Percentiles rank a stretch among this genome's conserved stretches.
Conservation (phyloP, 164 flowering plant genomes). For the Annona cherimola region DNA sequence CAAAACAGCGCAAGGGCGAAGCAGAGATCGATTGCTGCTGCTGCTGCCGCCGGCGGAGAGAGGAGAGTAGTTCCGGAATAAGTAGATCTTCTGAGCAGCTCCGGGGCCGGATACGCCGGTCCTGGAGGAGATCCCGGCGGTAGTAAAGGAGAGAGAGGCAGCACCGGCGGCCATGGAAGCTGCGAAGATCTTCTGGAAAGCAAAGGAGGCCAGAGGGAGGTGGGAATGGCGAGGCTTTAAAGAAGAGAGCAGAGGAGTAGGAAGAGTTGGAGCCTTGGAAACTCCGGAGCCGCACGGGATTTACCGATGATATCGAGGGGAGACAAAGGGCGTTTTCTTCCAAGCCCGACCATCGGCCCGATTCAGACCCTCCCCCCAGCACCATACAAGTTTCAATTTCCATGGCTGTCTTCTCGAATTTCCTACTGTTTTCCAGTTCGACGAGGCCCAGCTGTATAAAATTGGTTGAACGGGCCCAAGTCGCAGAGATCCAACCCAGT, state of each 20-base stretch:
- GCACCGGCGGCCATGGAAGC: background rate
- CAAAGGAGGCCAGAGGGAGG: background rate
- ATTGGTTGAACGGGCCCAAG: too few species aligned
- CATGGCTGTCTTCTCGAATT: too few species aligned
- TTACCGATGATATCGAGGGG: background rate
- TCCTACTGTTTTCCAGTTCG: too few species aligned
- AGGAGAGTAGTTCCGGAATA: constrained; percentile 2
- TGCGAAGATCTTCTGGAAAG: background rate
- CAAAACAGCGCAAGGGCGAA: constrained; percentile 5
- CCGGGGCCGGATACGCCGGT: constrained; percentile 1
- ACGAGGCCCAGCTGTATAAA: too few species aligned
- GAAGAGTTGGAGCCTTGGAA: background rate
- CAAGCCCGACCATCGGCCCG: background rate
- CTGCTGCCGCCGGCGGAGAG: background rate
- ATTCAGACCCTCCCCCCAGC: background rate
- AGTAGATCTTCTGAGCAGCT: constrained; percentile 5
- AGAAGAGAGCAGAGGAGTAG: background rate
- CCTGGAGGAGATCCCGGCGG: background rate
- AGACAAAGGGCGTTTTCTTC: background rate
- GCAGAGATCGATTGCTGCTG: background rate
- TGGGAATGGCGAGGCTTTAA: background rate
- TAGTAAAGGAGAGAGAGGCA: constrained; percentile 1
- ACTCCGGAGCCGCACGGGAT: constrained; percentile 4
- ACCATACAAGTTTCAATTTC: too few species aligned
- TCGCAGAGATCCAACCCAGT: too few species aligned